These are phyloP conservation scores for Diatrype stigma DNA, from an alignment of 2,329 filamentous ascomycete species.

Conservation along the genomic window DNA sequence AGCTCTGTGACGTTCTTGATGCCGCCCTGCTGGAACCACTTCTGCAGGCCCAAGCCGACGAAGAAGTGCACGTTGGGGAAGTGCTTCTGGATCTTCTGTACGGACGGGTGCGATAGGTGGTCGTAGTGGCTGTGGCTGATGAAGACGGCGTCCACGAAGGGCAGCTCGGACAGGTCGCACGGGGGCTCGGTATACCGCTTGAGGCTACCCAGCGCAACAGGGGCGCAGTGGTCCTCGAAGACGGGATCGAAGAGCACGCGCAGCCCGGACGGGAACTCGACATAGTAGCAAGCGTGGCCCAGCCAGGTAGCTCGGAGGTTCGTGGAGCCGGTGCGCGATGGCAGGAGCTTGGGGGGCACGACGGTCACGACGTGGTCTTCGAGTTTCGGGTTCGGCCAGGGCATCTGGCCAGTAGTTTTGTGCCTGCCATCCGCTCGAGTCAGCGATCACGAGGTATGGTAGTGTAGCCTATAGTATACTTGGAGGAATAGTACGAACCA, in stretches of 20 bases:
- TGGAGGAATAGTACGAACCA: slow-evolving; percentile 12
- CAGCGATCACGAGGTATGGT: background rate
- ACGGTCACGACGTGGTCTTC: slow-evolving; percentile 57
- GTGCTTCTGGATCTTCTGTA: slow-evolving; percentile 63
- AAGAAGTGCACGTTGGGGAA: slow-evolving; percentile 85
- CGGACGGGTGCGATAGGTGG: slow-evolving; percentile 74
- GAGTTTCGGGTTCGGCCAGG: slow-evolving; percentile 58
- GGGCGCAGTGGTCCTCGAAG: slow-evolving; percentile 82
- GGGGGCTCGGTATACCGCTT: slow-evolving; percentile 75
- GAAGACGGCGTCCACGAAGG: slow-evolving; percentile 69
- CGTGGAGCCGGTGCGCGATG: slow-evolving; percentile 49
- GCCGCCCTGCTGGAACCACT: slow-evolving; percentile 72
- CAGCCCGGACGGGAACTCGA: slow-evolving; percentile 83
- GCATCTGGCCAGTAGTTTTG: slow-evolving; percentile 35
- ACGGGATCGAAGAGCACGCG: slow-evolving; percentile 92
- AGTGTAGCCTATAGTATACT: background rate
- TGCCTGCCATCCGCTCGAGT: background rate
- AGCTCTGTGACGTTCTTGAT: slow-evolving; percentile 78
- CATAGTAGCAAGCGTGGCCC: slow-evolving; percentile 88
- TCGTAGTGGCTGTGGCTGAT: slow-evolving; percentile 94
- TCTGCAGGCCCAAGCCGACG: slow-evolving; percentile 75
- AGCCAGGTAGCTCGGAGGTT: slow-evolving; percentile 86
- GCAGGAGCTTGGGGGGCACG: slow-evolving; percentile 62
- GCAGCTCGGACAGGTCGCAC: slow-evolving; percentile 74
- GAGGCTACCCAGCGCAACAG: slow-evolving; percentile 65